Evolutionary conservation across 2,329 filamentous ascomycete species (phyloP).

Genomic region (Neofusicoccum umdonicola): DNA sequence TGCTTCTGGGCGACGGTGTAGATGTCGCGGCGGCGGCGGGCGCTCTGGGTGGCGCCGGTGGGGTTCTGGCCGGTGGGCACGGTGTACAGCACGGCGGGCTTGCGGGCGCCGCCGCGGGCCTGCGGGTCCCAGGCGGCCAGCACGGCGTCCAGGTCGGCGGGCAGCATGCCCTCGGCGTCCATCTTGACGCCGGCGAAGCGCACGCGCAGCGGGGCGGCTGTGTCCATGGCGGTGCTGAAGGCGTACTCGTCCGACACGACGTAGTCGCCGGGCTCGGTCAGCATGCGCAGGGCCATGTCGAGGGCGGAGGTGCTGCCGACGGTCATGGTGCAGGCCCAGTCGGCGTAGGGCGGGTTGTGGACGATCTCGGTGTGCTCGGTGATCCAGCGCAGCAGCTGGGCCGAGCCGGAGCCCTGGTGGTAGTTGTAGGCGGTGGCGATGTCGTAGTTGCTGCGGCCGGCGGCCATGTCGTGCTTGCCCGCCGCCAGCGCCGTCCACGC

Average conservation of each 20-base stretch:
- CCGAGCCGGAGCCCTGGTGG: constrained; percentile 78
- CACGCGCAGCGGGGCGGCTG: constrained; percentile 62
- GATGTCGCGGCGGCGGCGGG: constrained; percentile 65
- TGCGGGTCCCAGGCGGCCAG: constrained; percentile 64
- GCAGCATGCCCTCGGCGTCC: constrained; percentile 64
- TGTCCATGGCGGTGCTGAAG: constrained; percentile 74
- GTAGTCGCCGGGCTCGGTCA: constrained; percentile 72
- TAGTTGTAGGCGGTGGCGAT: constrained; percentile 91
- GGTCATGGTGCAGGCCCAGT: constrained; percentile 84
- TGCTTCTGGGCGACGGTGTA: constrained; percentile 80
- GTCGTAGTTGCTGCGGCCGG: constrained; percentile 65
- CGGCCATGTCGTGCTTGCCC: constrained; percentile 78
- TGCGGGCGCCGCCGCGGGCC: constrained; percentile 50
- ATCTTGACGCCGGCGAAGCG: constrained; percentile 61
- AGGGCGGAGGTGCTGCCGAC: constrained; percentile 83
- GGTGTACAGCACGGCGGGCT: constrained; percentile 68
- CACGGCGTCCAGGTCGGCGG: constrained; percentile 60
- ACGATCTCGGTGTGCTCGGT: constrained; percentile 95
- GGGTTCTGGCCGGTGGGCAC: constrained; percentile 86
- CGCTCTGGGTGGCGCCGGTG: constrained; percentile 77
- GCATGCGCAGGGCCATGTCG: constrained; percentile 80
- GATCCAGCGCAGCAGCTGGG: constrained; percentile 84
- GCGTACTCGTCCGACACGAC: constrained; percentile 89
- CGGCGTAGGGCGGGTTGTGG: constrained; percentile 79
- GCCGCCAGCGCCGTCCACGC: constrained; percentile 55